Evolutionary conservation across 768 basidiomycete species (phyloP), one percentile per base, ranked within the genome.

Genomic region (Boletus reticulatus): DNA sequence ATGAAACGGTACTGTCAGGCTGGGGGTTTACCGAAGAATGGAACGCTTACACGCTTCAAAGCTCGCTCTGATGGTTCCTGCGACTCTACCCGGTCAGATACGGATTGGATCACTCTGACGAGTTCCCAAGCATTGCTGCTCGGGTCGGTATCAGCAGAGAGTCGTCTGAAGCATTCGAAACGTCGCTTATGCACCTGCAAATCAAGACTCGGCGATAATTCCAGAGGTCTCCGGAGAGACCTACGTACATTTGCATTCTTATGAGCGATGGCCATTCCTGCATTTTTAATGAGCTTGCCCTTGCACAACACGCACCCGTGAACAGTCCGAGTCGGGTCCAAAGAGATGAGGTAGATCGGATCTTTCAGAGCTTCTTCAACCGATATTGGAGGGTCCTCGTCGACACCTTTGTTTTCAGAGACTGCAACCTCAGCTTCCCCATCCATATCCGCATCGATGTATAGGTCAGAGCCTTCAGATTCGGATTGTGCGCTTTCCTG

Each of bases 301-400:
- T 86, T 88, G 68, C 90, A 92, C 6, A 87, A 65, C 9, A 84
- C 76, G 66, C 90, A 92, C 10, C 76, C 79, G 58, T 80, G 79
- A 36, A 81, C 65, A 22, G 80, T 80, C 4, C 84, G 80, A 22
- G 80, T 80, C 4, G 84, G 80, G 22, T 84, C 75, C 12, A 81
- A 58, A 5, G 83, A 80, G 34, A 85, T 72, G 59, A 81, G 66
- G 67, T 85, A 88, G 34, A 92, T 62, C 1, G 90, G 85, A 52
- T 89, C 80, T 24, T 72, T 70, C 45, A 89, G 77, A 12, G 82
- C 88, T 63, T 87, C 80, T 41, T 75, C 63, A 42, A 90, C 75
- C 9, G 82, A 77, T 60, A 89, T 75, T 8, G 74, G 70, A 3
- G 79, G 73, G 31, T 76, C 70, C 52, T 78, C 77, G 14, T 59